Base-by-base conservation (phyloP, 441 rosid species). In the Populus hybrid region DNA sequence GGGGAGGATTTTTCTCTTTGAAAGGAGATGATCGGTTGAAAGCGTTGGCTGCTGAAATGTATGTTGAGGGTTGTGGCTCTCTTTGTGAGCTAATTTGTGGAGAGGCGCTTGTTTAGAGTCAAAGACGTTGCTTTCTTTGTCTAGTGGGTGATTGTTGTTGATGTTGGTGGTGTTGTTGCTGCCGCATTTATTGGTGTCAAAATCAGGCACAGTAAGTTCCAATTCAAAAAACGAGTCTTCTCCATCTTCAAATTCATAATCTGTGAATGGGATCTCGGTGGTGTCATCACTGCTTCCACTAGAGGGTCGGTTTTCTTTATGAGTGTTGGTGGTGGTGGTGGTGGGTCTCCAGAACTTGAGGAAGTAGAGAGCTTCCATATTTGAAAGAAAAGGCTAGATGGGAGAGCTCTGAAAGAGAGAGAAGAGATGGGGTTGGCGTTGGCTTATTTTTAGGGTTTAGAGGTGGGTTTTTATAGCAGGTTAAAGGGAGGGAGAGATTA, bases 211-310 rank as follows among this genome's bases (percentile, higher is more conserved):
- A 81, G 93, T 79, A 67, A 95, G 89, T 84, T 95, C 92, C 76
- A 95, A 79, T 78, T 95, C 99, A 80, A 93, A 89, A 88, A 92
- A 93, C 0, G 98, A 93, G 78, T 95, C 99, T 2, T 94, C 98
- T 56, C 81, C 98, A 63, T 92, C 94, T 1, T 78, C 88, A 53
- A 84, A 76, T 2, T 89, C 93, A 9, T 53, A 59, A n/a, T 85
- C 84, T 2, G 81, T 74, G 71, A 61, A 83, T 69, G 81, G 83
- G 82, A 82, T 74, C 74, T 82, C 73, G 64, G 77, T 66, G 81
- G 77, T 71, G 77, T 78, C 79, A 77, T 38, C 74, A 40, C 75
- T 82, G 69, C 83, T 74, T 71, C 81, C 79, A 68, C 66, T 45
- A 53, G 80, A 63, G 68, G 28, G 80, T 5, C 69, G 73, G 73